Percentiles rank a stretch among this genome's conserved stretches.
Conservation (phyloP, 2,329 filamentous ascomycete genomes). For the Balansia obtecta region DNA sequence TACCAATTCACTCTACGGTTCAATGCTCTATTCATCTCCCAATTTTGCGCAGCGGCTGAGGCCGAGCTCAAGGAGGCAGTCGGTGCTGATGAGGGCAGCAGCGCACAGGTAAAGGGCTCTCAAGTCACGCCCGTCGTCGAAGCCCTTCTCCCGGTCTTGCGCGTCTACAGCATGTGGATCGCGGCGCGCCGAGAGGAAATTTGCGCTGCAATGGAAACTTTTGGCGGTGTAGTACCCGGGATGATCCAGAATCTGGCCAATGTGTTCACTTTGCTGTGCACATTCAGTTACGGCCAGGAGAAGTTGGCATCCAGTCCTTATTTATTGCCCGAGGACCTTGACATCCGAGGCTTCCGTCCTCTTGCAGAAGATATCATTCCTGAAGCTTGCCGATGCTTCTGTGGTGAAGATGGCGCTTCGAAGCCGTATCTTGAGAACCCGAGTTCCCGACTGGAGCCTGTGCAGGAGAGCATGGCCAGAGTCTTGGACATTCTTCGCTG, state of each 20-base stretch:
- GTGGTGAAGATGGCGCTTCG: slow-evolving; percentile 19
- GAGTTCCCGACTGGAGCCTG: slow-evolving; percentile 18
- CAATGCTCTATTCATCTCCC: slow-evolving; percentile 66
- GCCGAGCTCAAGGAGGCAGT: slow-evolving; percentile 44
- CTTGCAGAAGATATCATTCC: slow-evolving; percentile 27
- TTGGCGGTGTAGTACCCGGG: slow-evolving; percentile 31
- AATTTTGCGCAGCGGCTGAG: slow-evolving; percentile 56
- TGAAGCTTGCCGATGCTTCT: slow-evolving; percentile 26
- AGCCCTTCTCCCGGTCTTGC: slow-evolving; percentile 37
- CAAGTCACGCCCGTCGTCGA: slow-evolving; percentile 25
- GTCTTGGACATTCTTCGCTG: slow-evolving; percentile 36
- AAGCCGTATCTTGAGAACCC: slow-evolving; percentile 27
- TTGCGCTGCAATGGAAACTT: slow-evolving; percentile 30
- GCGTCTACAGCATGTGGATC: slow-evolving; percentile 43
- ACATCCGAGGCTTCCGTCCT: slow-evolving; percentile 31
- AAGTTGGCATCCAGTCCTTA: slow-evolving; percentile 31
- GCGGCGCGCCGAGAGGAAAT: slow-evolving; percentile 33
- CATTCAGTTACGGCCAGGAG: slow-evolving; percentile 27
- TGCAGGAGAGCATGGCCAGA: slow-evolving; percentile 30
- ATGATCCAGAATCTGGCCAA: slow-evolving; percentile 35
- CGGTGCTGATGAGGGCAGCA: slow-evolving; percentile 12
- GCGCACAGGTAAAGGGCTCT: background rate
- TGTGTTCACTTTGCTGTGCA: slow-evolving; percentile 35
- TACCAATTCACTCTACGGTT: slow-evolving; percentile 60
- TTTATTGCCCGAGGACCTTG: slow-evolving; percentile 38